Conservation (phyloP, 2,329 filamentous ascomycete genomes). For the Hypoxylon sp. region DNA sequence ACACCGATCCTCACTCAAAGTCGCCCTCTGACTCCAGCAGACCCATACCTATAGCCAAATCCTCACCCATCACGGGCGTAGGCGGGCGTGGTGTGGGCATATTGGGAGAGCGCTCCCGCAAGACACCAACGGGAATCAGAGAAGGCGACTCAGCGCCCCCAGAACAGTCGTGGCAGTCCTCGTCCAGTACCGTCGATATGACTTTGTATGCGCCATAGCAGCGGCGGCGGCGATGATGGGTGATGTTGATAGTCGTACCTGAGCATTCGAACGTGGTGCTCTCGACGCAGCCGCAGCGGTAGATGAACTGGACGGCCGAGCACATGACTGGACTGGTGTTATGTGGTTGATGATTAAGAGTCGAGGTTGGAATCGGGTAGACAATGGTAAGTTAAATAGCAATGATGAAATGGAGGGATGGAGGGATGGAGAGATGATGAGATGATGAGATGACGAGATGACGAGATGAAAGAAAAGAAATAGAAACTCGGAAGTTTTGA, state of each 20-base stretch:
- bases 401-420: neutral
- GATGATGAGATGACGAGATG: neutral
- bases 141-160: neutral
- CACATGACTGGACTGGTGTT: constrained; percentile 41
- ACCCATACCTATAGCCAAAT: neutral
- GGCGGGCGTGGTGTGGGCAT: constrained; percentile 7
- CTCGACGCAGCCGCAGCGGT: constrained; percentile 48
- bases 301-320: constrained; percentile 44
- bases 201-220: constrained; percentile 2
- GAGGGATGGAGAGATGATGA: neutral
- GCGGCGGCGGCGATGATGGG: constrained; percentile 8
- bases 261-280: constrained; percentile 43
- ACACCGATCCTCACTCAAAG: neutral
- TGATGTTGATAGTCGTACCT: neutral
- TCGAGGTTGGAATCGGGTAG: neutral
- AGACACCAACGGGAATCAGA: neutral
- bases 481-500: neutral
- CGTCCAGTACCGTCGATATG: constrained; percentile 32
- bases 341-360: neutral
- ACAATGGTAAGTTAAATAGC: too few relatives aligned
- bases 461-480: neutral
- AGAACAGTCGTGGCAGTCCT: constrained; percentile 46
- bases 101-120: constrained; percentile 30
- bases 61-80: neutral
- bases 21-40: neutral